Conservation (phyloP, 768 basidiomycete genomes). For the Cubamyces lactineus region DNA sequence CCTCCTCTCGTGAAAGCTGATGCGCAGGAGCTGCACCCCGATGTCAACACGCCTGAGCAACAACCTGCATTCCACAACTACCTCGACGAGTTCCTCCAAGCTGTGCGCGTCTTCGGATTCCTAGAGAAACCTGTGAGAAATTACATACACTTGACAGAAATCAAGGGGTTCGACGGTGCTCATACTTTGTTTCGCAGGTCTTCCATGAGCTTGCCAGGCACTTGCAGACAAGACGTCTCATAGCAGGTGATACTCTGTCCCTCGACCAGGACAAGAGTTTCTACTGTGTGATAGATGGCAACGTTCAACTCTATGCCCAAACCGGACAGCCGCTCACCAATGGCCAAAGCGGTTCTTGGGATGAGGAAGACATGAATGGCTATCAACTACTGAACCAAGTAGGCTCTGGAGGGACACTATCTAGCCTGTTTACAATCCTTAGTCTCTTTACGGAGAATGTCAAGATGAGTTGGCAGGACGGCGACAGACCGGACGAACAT, state of each 20-base stretch:
- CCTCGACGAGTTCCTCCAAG: constrained; percentile 94
- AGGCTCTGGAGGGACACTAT: constrained; percentile 91
- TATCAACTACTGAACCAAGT: constrained; percentile 98
- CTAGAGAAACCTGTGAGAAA: constrained; percentile 88
- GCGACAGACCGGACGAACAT: constrained; percentile 35
- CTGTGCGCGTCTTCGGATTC: constrained; percentile 96
- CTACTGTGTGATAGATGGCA: constrained; percentile 98
- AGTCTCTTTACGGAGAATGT: constrained; percentile 96
- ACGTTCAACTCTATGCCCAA: constrained; percentile 88
- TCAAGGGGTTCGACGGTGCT: not conserved
- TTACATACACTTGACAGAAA: too few relatives aligned
- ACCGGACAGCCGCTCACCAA: constrained; percentile 55
- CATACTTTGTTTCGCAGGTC: constrained; percentile 50
- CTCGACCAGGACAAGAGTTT: constrained; percentile 93
- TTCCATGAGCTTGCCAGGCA: constrained; percentile 98
- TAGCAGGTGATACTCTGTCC: constrained; percentile 93
- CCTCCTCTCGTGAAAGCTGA: constrained; percentile 82
- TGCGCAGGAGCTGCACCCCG: constrained; percentile 87
- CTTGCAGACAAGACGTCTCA: constrained; percentile 91
- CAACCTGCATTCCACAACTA: constrained; percentile 91
- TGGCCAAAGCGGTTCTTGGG: constrained; percentile 63
- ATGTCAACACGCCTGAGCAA: constrained; percentile 77
- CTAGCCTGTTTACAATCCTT: constrained; percentile 95
- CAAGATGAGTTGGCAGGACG: constrained; percentile 89
- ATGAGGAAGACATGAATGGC: constrained; percentile 89